Evolutionary conservation across 2,329 filamentous ascomycete genomes (phyloP).

Genomic region (Clonostachys rosea): DNA sequence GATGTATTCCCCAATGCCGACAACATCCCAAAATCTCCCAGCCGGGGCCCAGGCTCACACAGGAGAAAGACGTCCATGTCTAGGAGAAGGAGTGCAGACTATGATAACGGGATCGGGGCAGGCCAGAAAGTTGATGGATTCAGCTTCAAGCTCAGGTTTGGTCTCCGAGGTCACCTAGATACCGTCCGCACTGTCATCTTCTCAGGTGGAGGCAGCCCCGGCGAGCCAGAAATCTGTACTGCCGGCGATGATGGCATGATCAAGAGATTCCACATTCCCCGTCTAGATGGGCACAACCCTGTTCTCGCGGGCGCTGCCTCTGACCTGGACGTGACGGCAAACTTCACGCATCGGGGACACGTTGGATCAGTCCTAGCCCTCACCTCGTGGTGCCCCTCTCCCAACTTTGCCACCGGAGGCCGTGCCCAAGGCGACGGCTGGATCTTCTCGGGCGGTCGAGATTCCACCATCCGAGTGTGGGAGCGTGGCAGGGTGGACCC

Average conservation of each 20-base stretch:
- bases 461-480: slow-evolving; percentile 91
- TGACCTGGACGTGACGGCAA: slow-evolving; percentile 86
- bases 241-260: slow-evolving; percentile 93
- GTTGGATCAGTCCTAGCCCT: slow-evolving; percentile 84
- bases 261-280: slow-evolving; percentile 94
- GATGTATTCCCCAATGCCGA: slow-evolving; percentile 84
- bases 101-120: slow-evolving; percentile 48
- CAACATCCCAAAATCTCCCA: slow-evolving; percentile 75
- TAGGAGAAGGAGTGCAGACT: slow-evolving; percentile 63
- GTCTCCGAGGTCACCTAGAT: slow-evolving; percentile 86
- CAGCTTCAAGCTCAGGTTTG: slow-evolving; percentile 90
- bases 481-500: slow-evolving; percentile 91
- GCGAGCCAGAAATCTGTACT: slow-evolving; percentile 95
- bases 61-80: slow-evolving; percentile 78
- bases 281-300: slow-evolving; percentile 55
- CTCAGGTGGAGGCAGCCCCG: slow-evolving; percentile 90
- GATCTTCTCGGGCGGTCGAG: slow-evolving; percentile 97
- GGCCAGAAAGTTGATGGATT: slow-evolving; percentile 62
- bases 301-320: slow-evolving; percentile 50
- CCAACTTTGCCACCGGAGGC: slow-evolving; percentile 85
- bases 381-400: slow-evolving; percentile 80
- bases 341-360: slow-evolving; percentile 94
- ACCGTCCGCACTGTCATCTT: slow-evolving; percentile 94
- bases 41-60: slow-evolving; percentile 62
- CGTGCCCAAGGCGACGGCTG: slow-evolving; percentile 89